These are phyloP conservation scores for Naganishia friedmannii DNA, from an alignment of 768 basidiomycete species.

Conservation along the genomic window DNA sequence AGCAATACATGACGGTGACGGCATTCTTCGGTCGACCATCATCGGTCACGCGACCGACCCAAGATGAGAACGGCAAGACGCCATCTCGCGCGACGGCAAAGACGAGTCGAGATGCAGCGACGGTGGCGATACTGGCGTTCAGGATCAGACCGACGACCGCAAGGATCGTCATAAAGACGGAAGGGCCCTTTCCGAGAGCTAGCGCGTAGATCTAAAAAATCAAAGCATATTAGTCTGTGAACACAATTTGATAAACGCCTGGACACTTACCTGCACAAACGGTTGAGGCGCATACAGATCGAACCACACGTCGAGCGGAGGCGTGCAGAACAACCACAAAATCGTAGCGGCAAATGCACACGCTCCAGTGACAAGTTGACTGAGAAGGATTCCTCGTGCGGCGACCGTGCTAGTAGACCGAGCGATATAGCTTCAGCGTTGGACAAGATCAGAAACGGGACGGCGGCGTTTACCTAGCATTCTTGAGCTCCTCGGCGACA, in stretches of 20 bases:
- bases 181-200: conserved; percentile 73
- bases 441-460: not conserved
- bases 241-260: no score
- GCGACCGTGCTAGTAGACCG: conserved; percentile 62
- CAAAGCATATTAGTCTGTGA: no score
- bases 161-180: conserved; percentile 81
- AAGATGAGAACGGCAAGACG: conserved; percentile 74
- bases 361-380: conserved; percentile 72
- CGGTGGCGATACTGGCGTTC: conserved; percentile 81
- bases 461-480: conserved; percentile 59
- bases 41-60: conserved; percentile 73
- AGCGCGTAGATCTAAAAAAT: conserved; percentile 63
- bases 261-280: conserved; percentile 62
- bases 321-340: conserved; percentile 79
- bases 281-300: conserved; percentile 79
- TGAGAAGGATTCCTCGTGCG: conserved; percentile 74
- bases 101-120: conserved; percentile 81
- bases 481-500: conserved; percentile 82
- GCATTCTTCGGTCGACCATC: conserved; percentile 77
- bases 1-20: conserved; percentile 79
- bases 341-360: conserved; percentile 76
- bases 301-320: conserved; percentile 72
- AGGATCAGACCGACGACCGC: conserved; percentile 80
- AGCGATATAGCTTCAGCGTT: conserved; percentile 13
- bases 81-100: conserved; percentile 95